phyloP scores from a whole-genome alignment of 2,329 filamentous ascomycete genomes.

The Meredithiella fracta region DNA sequence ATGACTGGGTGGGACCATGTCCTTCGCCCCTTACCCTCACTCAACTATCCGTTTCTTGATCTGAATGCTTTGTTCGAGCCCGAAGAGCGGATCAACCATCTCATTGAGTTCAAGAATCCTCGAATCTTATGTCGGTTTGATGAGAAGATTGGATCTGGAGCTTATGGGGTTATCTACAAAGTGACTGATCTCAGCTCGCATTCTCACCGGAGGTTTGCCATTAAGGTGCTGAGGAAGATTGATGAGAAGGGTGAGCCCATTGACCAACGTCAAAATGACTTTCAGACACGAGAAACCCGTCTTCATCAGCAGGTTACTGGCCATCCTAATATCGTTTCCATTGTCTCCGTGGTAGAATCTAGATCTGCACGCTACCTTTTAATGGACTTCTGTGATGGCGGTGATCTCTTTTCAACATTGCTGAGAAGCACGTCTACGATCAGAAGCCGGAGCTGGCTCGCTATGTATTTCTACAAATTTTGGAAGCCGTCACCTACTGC shows the following conservation, averaged over 20 bases:
- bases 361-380: constrained; percentile 90
- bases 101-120: neutral
- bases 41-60: neutral
- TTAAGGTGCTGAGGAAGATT: constrained; percentile 91
- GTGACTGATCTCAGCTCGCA: constrained; percentile 69
- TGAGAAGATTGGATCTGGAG: constrained; percentile 58
- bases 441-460: constrained; percentile 80
- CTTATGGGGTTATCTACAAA: constrained; percentile 91
- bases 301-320: constrained; percentile 78
- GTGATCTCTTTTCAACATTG: constrained; percentile 93
- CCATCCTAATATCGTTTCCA: constrained; percentile 83
- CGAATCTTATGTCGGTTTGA: neutral
- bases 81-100: neutral
- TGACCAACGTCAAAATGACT: constrained; percentile 71
- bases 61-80: neutral
- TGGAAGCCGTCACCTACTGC: constrained; percentile 93
- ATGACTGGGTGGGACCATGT: too few species aligned
- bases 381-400: constrained; percentile 91
- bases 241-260: constrained; percentile 53
- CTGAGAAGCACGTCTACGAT: constrained; percentile 81
- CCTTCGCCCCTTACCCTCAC: too few species aligned
- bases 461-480: constrained; percentile 78
- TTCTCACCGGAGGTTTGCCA: constrained; percentile 80
- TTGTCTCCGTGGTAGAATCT: constrained; percentile 85
- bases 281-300: constrained; percentile 84